Evolutionary conservation across 257 asterid genomes (phyloP).

Genomic region (Scutellaria barbata): DNA sequence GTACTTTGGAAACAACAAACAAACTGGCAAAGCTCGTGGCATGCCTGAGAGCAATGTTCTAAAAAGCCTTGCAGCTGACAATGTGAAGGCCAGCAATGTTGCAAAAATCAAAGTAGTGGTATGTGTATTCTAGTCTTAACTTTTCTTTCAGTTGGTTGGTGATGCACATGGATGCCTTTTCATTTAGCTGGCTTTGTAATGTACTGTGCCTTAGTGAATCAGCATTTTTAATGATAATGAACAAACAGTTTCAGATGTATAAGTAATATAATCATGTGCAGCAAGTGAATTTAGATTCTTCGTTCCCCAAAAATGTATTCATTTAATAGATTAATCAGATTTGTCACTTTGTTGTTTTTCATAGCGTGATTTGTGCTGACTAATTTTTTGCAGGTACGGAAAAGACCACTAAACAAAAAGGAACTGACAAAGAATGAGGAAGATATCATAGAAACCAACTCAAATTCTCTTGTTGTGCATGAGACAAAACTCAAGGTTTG

Average conservation of each 20-base stretch:
- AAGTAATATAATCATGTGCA: slow-evolving; percentile 9
- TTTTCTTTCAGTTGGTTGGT: slow-evolving; percentile 6
- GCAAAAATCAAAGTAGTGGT: slow-evolving; percentile 99
- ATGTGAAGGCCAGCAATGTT: slow-evolving; percentile 83
- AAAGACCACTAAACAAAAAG: slow-evolving; percentile 87
- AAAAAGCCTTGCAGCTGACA: slow-evolving; percentile 75
- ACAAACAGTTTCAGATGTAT: slow-evolving; percentile 10
- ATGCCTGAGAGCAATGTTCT: slow-evolving; percentile 68
- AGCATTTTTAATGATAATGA: neutral
- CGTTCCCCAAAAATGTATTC: slow-evolving; percentile 14
- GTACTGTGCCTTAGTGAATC: neutral
- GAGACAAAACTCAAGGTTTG: slow-evolving; percentile 91
- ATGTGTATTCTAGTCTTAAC: slow-evolving; percentile 32
- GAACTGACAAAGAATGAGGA: slow-evolving; percentile 88
- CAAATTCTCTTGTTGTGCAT: slow-evolving; percentile 74
- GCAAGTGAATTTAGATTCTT: slow-evolving; percentile 17
- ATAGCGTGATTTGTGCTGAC: slow-evolving; percentile 25
- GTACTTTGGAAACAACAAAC: slow-evolving; percentile 69
- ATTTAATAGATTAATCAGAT: slow-evolving; percentile 4
- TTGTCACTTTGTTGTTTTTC: slow-evolving; percentile 12
- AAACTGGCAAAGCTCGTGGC: slow-evolving; percentile 61
- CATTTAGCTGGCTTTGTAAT: slow-evolving; percentile 3
- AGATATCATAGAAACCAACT: slow-evolving; percentile 80
- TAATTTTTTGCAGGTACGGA: slow-evolving; percentile 69
- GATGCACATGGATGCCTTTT: neutral